These are phyloP conservation scores for Annulohypoxylon bovei DNA, from an alignment of 495 filamentous ascomycete species.

Conservation along the genomic window DNA sequence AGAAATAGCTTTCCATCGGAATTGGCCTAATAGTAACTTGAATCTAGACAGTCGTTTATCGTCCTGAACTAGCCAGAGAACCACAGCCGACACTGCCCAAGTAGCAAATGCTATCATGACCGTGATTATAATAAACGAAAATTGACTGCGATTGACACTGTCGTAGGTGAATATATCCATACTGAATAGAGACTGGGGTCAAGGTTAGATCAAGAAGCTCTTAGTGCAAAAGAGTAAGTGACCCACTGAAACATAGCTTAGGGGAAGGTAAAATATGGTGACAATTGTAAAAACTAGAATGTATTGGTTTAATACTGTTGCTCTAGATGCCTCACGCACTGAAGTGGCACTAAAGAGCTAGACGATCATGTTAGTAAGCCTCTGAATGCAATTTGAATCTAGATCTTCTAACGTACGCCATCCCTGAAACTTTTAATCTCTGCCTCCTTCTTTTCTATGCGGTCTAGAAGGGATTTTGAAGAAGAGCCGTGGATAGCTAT, in stretches of 20 bases:
- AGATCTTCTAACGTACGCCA: constrained; percentile 27
- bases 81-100: constrained; percentile 25
- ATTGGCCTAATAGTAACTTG: background rate
- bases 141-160: constrained; percentile 3
- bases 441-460: constrained; percentile 38
- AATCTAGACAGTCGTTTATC: constrained; percentile 12
- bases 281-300: constrained; percentile 72
- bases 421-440: constrained; percentile 41
- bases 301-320: constrained; percentile 65
- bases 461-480: constrained; percentile 18
- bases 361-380: constrained; percentile 2
- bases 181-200: constrained; percentile 29
- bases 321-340: constrained; percentile 65
- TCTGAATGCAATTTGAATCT: background rate
- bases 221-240: background rate
- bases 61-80: constrained; percentile 36
- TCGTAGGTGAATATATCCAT: constrained; percentile 37
- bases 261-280: constrained; percentile 29
- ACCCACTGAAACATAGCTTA: constrained; percentile 28
- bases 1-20: background rate
- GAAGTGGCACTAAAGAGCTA: constrained; percentile 59
- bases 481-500: constrained; percentile 26
- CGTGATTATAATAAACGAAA: constrained; percentile 29
- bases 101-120: constrained; percentile 29
- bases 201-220: background rate